Evolutionary conservation across 2,329 filamentous ascomycete genomes (phyloP), one percentile per base, ranked within the genome.

Genomic region (Penicillium sp.): DNA sequence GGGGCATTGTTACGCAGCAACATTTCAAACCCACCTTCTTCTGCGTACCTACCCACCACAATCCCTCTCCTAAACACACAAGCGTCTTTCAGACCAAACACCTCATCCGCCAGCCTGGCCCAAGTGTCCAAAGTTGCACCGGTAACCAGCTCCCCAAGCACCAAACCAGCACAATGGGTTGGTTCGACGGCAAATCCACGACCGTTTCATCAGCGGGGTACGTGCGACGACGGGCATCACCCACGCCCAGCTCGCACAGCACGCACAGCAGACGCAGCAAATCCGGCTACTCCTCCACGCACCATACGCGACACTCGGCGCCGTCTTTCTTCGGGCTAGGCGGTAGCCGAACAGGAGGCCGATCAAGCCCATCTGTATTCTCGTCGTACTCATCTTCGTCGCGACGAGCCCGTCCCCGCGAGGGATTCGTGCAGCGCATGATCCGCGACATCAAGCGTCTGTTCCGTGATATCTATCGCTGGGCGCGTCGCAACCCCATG

Each of bases 401-500:
- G 72, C 87, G 87, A 65, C 86, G 88, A 63, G 86, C 87, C 17
- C 72, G 76, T 3, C 87, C 91, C 2, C 85, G 91, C 58, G 77
- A 81, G 53, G 85, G 83, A 63, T 95, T 94, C 73, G 71, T 95
- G 55, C 74, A 81, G 49, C 82, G 84, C 58, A 76, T 88, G 41
- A 78, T 88, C 67, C 80, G 81, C 68, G 84, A 88, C 62, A 80
- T 96, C 53, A 85, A 84, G 64, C 82, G 85, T 38, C 80, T 95
- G 54, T 73, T 95, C 50, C 85, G 85, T 62, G 84, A 95, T 65
- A 81, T 96, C 8, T 76, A 85, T 66, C 80, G 84, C 66, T 95
- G 91, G 72, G 85, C 87, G 61, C 85, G 87, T 65, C 78, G 82
- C 33, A 85, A 96, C 72, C 91, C 90, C 0, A 72, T 88, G 64